Conservation (phyloP, 352 stramenopile species). For the Phytophthora fragariae region DNA sequence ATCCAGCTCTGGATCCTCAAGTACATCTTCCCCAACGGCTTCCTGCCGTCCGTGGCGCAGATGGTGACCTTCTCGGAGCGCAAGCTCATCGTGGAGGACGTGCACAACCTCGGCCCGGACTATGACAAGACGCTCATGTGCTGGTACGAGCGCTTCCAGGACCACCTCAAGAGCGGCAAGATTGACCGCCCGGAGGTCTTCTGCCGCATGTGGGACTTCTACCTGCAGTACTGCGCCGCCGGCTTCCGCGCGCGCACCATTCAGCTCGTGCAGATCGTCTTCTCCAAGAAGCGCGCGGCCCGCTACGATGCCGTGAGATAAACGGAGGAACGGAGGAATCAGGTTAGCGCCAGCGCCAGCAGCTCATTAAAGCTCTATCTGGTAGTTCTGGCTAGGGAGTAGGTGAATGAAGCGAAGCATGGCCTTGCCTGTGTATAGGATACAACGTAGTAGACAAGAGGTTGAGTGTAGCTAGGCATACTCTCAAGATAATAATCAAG, state of each 20-base stretch:
- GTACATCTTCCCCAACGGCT: conserved; percentile 93
- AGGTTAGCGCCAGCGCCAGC: conserved; percentile 3
- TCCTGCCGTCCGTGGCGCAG: conserved; percentile 81
- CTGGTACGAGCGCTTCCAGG: conserved; percentile 90
- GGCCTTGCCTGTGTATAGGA: conserved; percentile 26
- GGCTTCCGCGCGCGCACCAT: conserved; percentile 90
- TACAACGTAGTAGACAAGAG: conserved; percentile 25
- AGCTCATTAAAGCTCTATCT: conserved; percentile 28
- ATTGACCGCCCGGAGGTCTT: conserved; percentile 87
- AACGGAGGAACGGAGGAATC: conserved; percentile 6
- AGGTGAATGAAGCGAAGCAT: conserved; percentile 4
- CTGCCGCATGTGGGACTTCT: conserved; percentile 91
- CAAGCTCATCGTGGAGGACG: conserved; percentile 83
- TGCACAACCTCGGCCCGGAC: conserved; percentile 89
- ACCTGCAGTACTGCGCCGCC: conserved; percentile 91
- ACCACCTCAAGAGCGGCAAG: conserved; percentile 75
- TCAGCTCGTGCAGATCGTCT: conserved; percentile 85
- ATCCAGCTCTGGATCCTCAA: conserved; percentile 91
- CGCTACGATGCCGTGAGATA: conserved; percentile 88
- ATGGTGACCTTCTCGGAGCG: conserved; percentile 81
- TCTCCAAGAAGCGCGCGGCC: conserved; percentile 84
- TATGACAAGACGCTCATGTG: conserved; percentile 93
- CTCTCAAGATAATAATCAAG: conserved; percentile 37
- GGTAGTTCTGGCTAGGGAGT: neutral
- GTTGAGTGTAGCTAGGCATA: conserved; percentile 32